Base-by-base conservation (phyloP, 2,329 filamentous ascomycete species). In the Arachnomyces sp. region DNA sequence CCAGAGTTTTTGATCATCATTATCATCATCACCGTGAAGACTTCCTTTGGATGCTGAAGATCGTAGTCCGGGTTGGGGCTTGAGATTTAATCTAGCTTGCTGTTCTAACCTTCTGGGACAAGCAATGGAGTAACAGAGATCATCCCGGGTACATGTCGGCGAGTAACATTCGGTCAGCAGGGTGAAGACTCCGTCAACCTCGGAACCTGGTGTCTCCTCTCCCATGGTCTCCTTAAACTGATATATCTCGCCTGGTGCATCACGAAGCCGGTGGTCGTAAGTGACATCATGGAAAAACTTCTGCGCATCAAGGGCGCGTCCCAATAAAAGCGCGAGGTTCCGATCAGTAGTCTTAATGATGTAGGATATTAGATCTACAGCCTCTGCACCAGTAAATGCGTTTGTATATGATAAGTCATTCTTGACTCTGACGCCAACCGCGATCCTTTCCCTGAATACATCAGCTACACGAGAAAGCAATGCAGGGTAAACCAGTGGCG, bases 281-380 rank as follows among this genome's bases (percentile, higher is more conserved):
- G 90, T 95, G 37, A 96, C 92, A 72, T 98, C 92, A 68, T 98
- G 92, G 61, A 98, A 98, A 68, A 95, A 95, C 61, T 96, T 96
- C 59, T 98, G 92, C 16, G 92, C 92, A 66, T 98, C 92, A 45
- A 98, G 70, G 31, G 92, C 88, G 58, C 92, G 79, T 46, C 92
- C 92, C 12, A 98, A 72, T 7, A 98, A 77, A 36, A 98, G 71
- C 8, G 92, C 92, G 45, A 98, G 71, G 59, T 98, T 98, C 44
- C 92, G 80, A 64, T 98, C 92, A 1, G 87, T 95, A 1, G 92
- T 98, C 57, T 93, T 84, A 63, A 98, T 96, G 50, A 98, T 96
- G 58, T 93, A 94, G 1, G 86, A 86, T 49, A 98, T 84, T 43
- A 96, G 76, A 61, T 98, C 92, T 14, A 98, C 92, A 14, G 92